Conservation (phyloP, 306 rosid species). For the Pyrus communis region DNA sequence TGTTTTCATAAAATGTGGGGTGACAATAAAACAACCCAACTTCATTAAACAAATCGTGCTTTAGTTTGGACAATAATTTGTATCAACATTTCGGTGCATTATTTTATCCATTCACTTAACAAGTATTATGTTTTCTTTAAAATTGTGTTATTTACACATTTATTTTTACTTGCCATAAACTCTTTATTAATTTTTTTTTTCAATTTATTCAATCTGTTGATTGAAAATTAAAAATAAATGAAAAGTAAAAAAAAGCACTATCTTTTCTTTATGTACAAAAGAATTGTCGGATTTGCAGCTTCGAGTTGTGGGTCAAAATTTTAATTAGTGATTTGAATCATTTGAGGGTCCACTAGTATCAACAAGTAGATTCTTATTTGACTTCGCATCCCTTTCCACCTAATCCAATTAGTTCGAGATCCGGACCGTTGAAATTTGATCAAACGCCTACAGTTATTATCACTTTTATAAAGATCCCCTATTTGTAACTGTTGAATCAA, state of each 20-base stretch:
- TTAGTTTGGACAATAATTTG: neutral
- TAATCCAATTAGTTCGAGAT: accelerated
- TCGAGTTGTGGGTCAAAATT: neutral
- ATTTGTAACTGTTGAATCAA: accelerated
- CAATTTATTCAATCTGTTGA: no score
- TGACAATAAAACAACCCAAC: no score
- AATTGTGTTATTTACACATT: no score
- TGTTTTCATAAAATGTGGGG: no score
- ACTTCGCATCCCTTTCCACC: accelerated
- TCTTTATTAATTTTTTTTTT: no score
- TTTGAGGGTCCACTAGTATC: neutral
- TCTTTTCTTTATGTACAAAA: neutral
- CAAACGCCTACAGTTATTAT: accelerated
- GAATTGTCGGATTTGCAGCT: neutral
- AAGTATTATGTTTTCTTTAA: no score
- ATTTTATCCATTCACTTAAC: no score
- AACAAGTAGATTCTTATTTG: neutral
- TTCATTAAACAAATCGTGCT: neutral
- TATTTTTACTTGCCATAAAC: no score
- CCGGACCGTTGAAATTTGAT: accelerated
- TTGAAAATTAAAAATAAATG: no score
- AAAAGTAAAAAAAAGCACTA: no score
- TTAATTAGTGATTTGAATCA: neutral
- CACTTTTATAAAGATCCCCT: accelerated
- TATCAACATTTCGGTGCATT: neutral